Percentiles rank a stretch among this genome's conserved stretches.
Conservation (phyloP, 75 land plant species). For the Picea sitchensis region DNA sequence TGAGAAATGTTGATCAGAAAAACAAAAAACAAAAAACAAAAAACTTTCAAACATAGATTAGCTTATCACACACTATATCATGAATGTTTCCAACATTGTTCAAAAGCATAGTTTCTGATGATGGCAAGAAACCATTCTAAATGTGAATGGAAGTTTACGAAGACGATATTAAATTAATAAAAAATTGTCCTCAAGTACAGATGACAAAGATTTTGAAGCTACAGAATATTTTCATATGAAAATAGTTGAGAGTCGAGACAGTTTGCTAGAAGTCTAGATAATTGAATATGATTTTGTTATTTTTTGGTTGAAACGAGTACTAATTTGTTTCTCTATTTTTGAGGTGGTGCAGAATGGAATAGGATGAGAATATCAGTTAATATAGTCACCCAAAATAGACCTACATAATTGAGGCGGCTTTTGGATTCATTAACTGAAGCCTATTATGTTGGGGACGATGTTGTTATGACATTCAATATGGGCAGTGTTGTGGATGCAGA, state of each 20-base stretch:
- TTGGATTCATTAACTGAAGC: constrained; percentile 28
- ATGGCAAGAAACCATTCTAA: too few species aligned
- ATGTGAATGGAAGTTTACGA: too few species aligned
- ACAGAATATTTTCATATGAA: not conserved
- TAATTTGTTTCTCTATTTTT: constrained; percentile 11
- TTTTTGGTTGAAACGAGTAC: not conserved
- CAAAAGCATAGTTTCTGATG: too few species aligned
- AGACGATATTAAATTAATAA: too few species aligned
- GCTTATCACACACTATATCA: too few species aligned
- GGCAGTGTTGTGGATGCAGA: constrained; percentile 41
- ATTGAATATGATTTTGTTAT: not conserved
- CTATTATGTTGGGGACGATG: constrained; percentile 40
- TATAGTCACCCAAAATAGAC: constrained; percentile 44
- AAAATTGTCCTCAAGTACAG: too few species aligned
- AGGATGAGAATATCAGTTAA: constrained; percentile 45
- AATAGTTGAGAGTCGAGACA: not conserved
- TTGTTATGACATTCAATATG: constrained; percentile 38
- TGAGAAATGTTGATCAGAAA: not conserved
- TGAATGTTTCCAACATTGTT: too few species aligned
- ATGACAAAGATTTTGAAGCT: not conserved
- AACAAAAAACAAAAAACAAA: too few species aligned
- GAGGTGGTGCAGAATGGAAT: constrained; percentile 36
- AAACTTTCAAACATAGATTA: not conserved
- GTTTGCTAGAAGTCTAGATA: not conserved
- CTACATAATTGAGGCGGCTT: constrained; percentile 29